phyloP scores from a whole-genome alignment of 73 alveolate genomes.

The Tetrahymena elliotti region DNA sequence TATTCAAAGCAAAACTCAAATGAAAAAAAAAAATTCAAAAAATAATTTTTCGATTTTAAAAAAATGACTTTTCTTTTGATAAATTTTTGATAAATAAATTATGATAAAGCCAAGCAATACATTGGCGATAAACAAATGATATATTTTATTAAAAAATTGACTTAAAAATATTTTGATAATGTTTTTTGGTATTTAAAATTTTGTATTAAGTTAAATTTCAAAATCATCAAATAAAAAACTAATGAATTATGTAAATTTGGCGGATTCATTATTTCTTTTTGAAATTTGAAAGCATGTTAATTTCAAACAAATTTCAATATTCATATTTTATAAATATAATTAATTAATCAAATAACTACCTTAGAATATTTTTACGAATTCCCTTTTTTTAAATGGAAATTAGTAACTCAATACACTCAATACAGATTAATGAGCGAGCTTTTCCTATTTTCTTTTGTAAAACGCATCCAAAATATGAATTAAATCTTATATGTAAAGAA shows the following conservation, averaged over 20 bases:
- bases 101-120: no score
- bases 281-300: not conserved
- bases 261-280: not conserved
- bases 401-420: not conserved
- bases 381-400: not conserved
- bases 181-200: not conserved
- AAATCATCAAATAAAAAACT: not conserved
- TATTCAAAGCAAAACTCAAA: no score
- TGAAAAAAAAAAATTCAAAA: not conserved
- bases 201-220: not conserved
- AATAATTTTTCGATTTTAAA: not conserved
- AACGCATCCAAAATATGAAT: not conserved
- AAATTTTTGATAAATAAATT: no score
- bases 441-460: not conserved
- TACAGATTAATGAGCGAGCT: not conserved
- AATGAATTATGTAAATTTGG: not conserved
- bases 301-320: not conserved
- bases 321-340: not conserved
- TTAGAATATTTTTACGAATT: not conserved
- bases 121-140: not conserved
- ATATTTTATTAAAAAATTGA: no score
- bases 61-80: no score
- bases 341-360: not conserved
- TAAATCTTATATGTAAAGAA: not conserved
- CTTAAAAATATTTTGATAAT: not conserved